A percentile compares a stretch with the other conserved stretches of the same genome.
Evolutionary conservation across 2,329 filamentous ascomycete species (phyloP).

Genomic region (Acephala macrosclerotiorum): DNA sequence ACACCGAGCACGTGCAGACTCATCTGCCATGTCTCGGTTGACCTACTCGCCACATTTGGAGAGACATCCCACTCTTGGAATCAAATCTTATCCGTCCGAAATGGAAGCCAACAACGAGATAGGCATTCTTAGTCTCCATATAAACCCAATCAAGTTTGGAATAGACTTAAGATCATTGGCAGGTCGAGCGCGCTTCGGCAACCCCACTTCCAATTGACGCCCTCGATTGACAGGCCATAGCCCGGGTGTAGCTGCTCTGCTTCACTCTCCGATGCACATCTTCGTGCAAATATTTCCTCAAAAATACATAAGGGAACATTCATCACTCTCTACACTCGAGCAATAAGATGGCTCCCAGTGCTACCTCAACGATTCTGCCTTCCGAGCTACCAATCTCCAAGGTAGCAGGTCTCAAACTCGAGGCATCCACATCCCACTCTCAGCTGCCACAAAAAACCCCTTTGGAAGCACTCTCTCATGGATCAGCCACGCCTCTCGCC

Average conservation of each 20-base stretch:
- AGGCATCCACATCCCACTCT: not conserved
- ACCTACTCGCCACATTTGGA: no score
- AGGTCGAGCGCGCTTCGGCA: not conserved
- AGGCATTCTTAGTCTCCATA: not conserved
- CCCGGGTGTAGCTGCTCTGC: no score
- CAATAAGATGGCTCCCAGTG: not conserved
- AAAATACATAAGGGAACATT: not conserved
- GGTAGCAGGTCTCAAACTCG: not conserved
- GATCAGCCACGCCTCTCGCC: not conserved
- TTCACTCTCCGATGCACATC: no score
- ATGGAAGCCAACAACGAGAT: not conserved
- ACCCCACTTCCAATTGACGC: no score
- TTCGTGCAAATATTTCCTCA: no score
- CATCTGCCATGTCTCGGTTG: no score
- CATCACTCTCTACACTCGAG: not conserved
- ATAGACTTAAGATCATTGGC: not conserved
- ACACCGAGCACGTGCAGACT: no score
- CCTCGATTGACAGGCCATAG: no score
- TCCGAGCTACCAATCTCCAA: not conserved
- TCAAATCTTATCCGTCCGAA: not conserved
- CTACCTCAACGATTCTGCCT: not conserved
- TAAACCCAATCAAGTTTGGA: no score
- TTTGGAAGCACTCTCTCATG: not conserved
- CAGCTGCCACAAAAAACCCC: not conserved
- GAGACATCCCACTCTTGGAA: not conserved